Conservation (phyloP, 2,329 filamentous ascomycete species). For the Aspergillus alliaceus region DNA sequence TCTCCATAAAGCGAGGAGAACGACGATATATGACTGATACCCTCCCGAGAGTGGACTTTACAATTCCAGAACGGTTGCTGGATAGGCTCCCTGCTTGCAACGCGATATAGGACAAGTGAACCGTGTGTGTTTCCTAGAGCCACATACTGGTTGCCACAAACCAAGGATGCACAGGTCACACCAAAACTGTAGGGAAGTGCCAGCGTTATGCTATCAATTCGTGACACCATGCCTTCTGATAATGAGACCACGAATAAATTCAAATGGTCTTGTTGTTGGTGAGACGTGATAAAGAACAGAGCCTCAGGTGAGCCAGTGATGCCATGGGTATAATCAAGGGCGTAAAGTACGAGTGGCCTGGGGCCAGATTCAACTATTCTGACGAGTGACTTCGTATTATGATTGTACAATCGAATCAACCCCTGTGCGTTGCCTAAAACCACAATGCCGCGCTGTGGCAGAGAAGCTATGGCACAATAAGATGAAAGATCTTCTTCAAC, state of each 20-base stretch:
- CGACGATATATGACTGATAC: conserved; percentile 64
- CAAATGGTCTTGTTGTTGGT: conserved; percentile 25
- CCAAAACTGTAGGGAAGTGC: conserved; percentile 47
- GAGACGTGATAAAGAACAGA: conserved; percentile 28
- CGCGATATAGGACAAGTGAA: conserved; percentile 50
- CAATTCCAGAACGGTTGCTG: conserved; percentile 25
- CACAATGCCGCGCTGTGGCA: conserved; percentile 31
- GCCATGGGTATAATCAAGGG: conserved; percentile 21
- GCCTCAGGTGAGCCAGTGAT: conserved; percentile 2
- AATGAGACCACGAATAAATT: conserved; percentile 28
- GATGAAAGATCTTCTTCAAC: conserved; percentile 30
- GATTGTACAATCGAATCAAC: conserved; percentile 35
- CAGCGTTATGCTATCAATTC: conserved; percentile 35
- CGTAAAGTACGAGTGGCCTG: conserved; percentile 30
- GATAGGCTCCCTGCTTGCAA: conserved; percentile 17
- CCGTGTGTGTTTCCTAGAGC: conserved; percentile 59
- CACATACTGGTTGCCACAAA: conserved; percentile 35
- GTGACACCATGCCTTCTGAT: conserved; percentile 28
- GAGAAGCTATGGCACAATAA: conserved; percentile 30
- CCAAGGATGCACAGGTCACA: conserved; percentile 51
- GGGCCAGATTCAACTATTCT: conserved; percentile 25
- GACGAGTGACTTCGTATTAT: conserved; percentile 28
- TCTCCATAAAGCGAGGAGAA: conserved; percentile 15
- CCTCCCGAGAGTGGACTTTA: conserved; percentile 55
- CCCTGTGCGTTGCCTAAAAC: conserved; percentile 37